Evolutionary conservation across 1,284 basidiomycete species (phyloP), one percentile per base, ranked within the genome.

Genomic region (Exobasidium cylindrosporum): DNA sequence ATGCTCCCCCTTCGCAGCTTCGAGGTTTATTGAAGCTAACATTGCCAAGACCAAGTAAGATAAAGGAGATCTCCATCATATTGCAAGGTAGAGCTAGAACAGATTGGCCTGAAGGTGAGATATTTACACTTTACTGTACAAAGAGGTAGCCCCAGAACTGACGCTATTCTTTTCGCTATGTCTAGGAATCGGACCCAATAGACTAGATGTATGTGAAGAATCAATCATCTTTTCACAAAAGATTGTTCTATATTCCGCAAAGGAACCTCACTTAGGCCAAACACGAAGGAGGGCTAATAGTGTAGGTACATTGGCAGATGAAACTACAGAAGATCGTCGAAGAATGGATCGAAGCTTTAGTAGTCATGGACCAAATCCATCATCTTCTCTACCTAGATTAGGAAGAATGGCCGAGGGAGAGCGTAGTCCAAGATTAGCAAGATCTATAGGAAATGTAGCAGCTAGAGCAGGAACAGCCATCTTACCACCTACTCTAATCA

Each of bases 21-120:
- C 85, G 95, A 44, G 95, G 93, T n/a, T 83, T 97, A 11, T 84
- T 97, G 62, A 88, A 87, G 1, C 83, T 98, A 49, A 86, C 87
- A 11, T 83, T 97, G 30, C 83, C 84, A 53, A 95, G 94, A 77
- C 87, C 93, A 0, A 92, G 88, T 44, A 87, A 89, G 78, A 88
- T 98, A 73, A 88, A 89, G 40, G 90, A 88, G 72, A 94, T 98
- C 62, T 86, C 87, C 59, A 83, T 96, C 50, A 87, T 87, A 69
- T 83, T 97, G 23, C 83, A 87, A 57, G 94, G 91, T 4, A 89
- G 85, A 67, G 78, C 82, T 3, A 76, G 82, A 58, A 86, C 85
- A 14, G 85, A 86, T 67, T 96, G 92, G 89, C 88, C 90, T 3
- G 92, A 97, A 85, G 90, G 92, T 40, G 35, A 40, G 35, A 10